These are phyloP conservation scores for Russula emetica DNA, from an alignment of 768 basidiomycete species.

Conservation along the genomic window DNA sequence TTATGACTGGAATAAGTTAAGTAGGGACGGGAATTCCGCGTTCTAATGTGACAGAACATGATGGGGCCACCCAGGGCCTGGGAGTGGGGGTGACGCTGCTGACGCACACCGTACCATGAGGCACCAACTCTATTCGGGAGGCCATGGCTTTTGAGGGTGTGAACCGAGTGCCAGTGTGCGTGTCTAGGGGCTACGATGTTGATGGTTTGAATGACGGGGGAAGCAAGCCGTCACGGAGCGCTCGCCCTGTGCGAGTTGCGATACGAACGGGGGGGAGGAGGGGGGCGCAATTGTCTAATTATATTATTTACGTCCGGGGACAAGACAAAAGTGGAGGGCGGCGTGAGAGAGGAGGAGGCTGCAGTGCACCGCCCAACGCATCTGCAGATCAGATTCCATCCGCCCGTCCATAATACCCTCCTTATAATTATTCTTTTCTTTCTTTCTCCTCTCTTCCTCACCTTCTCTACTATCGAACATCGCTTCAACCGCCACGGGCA, in stretches of 20 bases:
- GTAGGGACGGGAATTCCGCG: not conserved
- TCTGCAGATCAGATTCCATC: not conserved
- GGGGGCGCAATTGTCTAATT: not conserved
- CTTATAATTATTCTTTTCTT: not conserved
- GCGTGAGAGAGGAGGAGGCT: constrained; percentile 8
- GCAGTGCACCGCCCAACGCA: not conserved
- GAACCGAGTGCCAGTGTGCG: not conserved
- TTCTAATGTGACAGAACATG: constrained; percentile 11
- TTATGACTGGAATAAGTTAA: not conserved
- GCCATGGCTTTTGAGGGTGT: not conserved
- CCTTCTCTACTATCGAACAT: not conserved
- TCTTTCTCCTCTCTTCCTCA: not conserved
- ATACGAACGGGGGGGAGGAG: not conserved
- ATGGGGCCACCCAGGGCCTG: not conserved
- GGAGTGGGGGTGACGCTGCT: constrained; percentile 20
- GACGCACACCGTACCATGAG: constrained; percentile 16
- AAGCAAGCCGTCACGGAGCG: not conserved
- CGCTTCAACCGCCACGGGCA: not conserved
- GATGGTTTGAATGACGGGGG: not conserved
- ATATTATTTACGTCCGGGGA: not conserved
- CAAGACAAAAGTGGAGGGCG: constrained; percentile 7
- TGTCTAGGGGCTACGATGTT: not conserved
- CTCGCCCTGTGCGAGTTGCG: not conserved
- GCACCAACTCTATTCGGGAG: constrained; percentile 7
- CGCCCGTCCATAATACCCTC: not conserved